Percentiles rank a stretch among this genome's conserved stretches.
phyloP scores from a whole-genome alignment of 2,329 filamentous ascomycete species.

The Botrytis pseudocinerea region DNA sequence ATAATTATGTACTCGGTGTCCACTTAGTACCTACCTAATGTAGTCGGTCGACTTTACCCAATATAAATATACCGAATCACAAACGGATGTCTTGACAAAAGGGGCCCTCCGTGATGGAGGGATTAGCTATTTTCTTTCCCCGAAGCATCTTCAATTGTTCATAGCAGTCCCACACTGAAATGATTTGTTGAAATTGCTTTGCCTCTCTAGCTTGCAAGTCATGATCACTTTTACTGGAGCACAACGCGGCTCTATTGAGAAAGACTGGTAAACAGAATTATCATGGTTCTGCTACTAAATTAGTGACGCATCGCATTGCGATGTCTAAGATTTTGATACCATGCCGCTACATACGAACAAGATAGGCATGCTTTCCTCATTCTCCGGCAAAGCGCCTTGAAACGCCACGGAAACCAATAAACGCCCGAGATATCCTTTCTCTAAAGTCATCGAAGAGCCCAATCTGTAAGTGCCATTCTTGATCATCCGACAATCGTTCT shows the following conservation, averaged over 20 bases:
- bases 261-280: conserved; percentile 2
- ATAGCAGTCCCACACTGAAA: neutral
- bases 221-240: neutral
- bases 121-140: neutral
- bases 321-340: neutral
- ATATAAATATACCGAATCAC: neutral
- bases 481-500: neutral
- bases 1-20: neutral
- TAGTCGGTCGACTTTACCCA: neutral
- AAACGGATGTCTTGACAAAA: neutral
- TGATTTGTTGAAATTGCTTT: neutral
- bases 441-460: conserved; percentile 5
- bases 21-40: neutral
- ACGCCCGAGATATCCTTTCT: conserved; percentile 15
- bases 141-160: neutral
- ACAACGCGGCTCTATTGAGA: neutral
- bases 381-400: conserved; percentile 1
- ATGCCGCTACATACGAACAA: neutral
- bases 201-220: neutral
- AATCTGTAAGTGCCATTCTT: conserved; percentile 7
- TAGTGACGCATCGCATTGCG: conserved; percentile 12
- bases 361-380: conserved; percentile 2
- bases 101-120: neutral
- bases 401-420: conserved; percentile 10
- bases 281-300: neutral